Evolutionary conservation across 768 basidiomycete genomes (phyloP).

Genomic region (Cystobasidium tubakii): DNA sequence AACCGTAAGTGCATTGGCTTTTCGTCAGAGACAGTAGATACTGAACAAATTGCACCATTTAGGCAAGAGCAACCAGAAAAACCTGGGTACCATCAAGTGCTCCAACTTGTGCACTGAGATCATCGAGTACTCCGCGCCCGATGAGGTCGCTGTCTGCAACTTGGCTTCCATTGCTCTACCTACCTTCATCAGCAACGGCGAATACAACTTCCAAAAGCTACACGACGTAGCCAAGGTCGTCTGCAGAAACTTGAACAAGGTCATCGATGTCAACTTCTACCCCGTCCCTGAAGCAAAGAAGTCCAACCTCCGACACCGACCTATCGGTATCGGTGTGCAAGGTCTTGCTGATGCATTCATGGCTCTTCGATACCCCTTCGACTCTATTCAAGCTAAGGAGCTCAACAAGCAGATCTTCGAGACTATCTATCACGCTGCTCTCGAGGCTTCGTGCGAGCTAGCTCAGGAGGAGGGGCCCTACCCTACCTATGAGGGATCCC

Average conservation of each 20-base stretch:
- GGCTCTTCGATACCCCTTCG: constrained; percentile 92
- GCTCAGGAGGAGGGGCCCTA: constrained; percentile 52
- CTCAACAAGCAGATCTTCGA: constrained; percentile 96
- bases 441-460: constrained; percentile 83
- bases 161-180: constrained; percentile 94
- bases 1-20: constrained; percentile 60
- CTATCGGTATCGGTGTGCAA: constrained; percentile 94
- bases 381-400: constrained; percentile 73
- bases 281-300: constrained; percentile 82
- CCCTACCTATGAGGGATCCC: constrained; percentile 78
- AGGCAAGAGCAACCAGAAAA: constrained; percentile 98
- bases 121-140: constrained; percentile 93
- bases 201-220: constrained; percentile 88
- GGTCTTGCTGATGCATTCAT: constrained; percentile 98
- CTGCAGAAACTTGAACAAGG: constrained; percentile 81
- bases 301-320: constrained; percentile 95
- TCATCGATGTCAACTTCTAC: constrained; percentile 94
- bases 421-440: constrained; percentile 93
- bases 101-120: constrained; percentile 99
- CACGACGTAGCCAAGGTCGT: constrained; percentile 92
- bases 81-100: constrained; percentile 97
- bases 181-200: constrained; percentile 62
- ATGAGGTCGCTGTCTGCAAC: constrained; percentile 97
- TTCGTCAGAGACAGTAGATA: no score
- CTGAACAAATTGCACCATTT: background rate